Evolutionary conservation across 2,329 filamentous ascomycete genomes (phyloP), one percentile per base, ranked within the genome.

Genomic region (Chaetomiaceae sp.): DNA sequence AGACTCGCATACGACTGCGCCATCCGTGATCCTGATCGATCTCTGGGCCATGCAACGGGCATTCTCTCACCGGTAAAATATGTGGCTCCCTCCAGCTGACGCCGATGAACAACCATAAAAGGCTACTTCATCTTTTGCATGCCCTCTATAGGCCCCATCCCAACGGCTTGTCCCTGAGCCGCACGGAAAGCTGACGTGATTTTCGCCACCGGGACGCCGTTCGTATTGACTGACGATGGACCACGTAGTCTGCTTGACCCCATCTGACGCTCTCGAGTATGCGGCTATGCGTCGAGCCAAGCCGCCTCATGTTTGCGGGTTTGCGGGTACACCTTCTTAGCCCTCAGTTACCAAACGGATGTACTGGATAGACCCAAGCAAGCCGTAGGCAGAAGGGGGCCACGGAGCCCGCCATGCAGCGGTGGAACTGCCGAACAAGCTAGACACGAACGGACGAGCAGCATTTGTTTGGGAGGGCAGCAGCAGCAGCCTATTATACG

Each of bases 241-340:
- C 31, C 52, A 54, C 52, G 52, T 54, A 51, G 48, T 37, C 34
- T 4, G 13, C 16, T 16, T 30, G 16, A 17, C n/a, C 33, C 40
- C 48, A 23, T 47, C 47, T 33, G 44, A 41, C 40, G 9, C 33
- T 41, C 27, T 7, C 6, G 7, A 33, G 19, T 8, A 45, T 48
- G 51, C 51, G 42, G 45, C 35, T 46, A 38, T 50, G 48, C 39
- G 30, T 27, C 34, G 30, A 48, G 48, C 44, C 48, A 51, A 48
- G 48, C 41, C 38, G 25, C n/a, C 0, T 30, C 25, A 5, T 35
- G 27, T 23, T 9, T 12, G 30, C 23, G 23, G 35, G 31, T 37
- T 6, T 38, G 30, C 19, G 38, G 42, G 33, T 38, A 19, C 20
- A 44, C 20, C 30, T n/a, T n/a, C n/a, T n/a, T n/a, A n/a, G n/a